phyloP scores from a whole-genome alignment of 2,329 filamentous ascomycete species.

The Ceratocystis lukuohia region DNA sequence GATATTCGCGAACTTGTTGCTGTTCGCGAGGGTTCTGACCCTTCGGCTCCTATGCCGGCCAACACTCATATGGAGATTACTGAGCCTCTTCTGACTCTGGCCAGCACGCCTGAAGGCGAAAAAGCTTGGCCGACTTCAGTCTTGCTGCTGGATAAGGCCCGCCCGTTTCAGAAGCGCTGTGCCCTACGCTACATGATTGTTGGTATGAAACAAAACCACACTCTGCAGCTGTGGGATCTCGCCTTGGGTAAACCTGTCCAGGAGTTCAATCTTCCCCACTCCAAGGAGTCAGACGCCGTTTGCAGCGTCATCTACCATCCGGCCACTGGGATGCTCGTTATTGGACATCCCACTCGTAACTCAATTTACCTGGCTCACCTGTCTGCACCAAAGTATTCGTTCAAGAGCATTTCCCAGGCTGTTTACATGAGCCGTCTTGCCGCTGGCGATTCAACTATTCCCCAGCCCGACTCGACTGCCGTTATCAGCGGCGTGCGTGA shows the following conservation, averaged over 20 bases:
- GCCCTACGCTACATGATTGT: constrained; percentile 92
- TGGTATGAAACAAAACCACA: constrained; percentile 98
- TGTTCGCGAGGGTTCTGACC: constrained; percentile 37
- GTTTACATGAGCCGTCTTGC: constrained; percentile 71
- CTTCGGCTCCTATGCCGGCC: constrained; percentile 39
- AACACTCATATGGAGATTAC: constrained; percentile 60
- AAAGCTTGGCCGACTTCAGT: constrained; percentile 97
- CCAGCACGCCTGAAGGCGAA: constrained; percentile 73
- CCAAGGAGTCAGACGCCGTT: constrained; percentile 92
- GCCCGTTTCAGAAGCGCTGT: constrained; percentile 78
- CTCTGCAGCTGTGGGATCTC: constrained; percentile 95
- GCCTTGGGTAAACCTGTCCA: constrained; percentile 90
- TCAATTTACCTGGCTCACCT: constrained; percentile 95
- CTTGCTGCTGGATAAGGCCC: constrained; percentile 88
- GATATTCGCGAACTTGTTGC: constrained; percentile 70
- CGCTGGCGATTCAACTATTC: constrained; percentile 56
- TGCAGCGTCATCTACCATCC: constrained; percentile 95
- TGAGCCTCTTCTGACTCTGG: constrained; percentile 72
- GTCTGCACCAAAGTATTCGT: constrained; percentile 82
- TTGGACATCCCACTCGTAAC: constrained; percentile 92
- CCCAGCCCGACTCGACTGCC: constrained; percentile 83
- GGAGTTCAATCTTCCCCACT: constrained; percentile 90
- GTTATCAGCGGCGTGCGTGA: constrained; percentile 95
- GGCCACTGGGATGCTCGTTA: constrained; percentile 78
- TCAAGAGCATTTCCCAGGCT: constrained; percentile 73